Evolutionary conservation across 108 stramenopile genomes (phyloP).

Genomic region (Cyclotella sp.): DNA sequence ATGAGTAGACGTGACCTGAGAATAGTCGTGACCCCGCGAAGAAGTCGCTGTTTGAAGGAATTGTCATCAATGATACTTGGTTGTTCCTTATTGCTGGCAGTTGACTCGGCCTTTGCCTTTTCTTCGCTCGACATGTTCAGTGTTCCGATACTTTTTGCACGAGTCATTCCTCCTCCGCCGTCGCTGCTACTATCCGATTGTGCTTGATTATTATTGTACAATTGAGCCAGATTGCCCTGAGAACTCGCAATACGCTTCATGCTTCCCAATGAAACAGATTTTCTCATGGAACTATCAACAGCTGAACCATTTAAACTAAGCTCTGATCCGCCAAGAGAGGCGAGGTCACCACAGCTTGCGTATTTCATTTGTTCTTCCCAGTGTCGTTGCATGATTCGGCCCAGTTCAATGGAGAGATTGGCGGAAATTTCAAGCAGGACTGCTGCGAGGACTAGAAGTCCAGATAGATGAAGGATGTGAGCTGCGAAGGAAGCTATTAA

Average conservation of each 20-base stretch:
- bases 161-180: slow-evolving; percentile 31
- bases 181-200: neutral
- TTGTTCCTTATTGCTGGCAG: slow-evolving; percentile 8
- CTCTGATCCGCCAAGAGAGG: slow-evolving; percentile 54
- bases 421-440: slow-evolving; percentile 78
- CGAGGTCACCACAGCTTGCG: slow-evolving; percentile 66
- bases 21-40: slow-evolving; percentile 86
- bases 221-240: slow-evolving; percentile 63
- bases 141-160: slow-evolving; percentile 37
- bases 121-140: slow-evolving; percentile 21
- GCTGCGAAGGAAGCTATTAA: slow-evolving; percentile 76
- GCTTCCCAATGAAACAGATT: slow-evolving; percentile 68
- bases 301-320: slow-evolving; percentile 28
- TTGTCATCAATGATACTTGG: slow-evolving; percentile 64
- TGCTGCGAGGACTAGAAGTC: slow-evolving; percentile 77
- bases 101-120: slow-evolving; percentile 12
- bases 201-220: slow-evolving; percentile 10
- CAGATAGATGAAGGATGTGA: slow-evolving; percentile 71
- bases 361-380: slow-evolving; percentile 85
- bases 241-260: slow-evolving; percentile 85
- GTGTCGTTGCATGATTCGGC: slow-evolving; percentile 86
- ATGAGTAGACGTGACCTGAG: slow-evolving; percentile 83
- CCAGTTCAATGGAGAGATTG: slow-evolving; percentile 82
- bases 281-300: slow-evolving; percentile 66
- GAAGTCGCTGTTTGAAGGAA: slow-evolving; percentile 83